Evolutionary conservation across 805 yeast species (phyloP).

Genomic region (Sungouiozyma ichnusensis): DNA sequence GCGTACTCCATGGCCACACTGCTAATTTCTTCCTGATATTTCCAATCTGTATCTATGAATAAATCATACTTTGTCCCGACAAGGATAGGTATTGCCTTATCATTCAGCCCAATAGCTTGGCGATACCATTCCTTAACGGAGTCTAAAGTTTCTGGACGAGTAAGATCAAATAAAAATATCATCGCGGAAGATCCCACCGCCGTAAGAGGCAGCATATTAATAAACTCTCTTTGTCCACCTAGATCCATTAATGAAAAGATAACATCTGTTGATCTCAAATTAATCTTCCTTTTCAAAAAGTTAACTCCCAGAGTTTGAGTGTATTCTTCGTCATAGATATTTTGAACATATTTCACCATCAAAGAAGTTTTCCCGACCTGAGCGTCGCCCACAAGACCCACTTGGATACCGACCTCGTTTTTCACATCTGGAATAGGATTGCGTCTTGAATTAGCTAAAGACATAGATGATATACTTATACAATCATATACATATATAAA

Average conservation of each 20-base stretch:
- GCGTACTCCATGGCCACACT: constrained; percentile 75
- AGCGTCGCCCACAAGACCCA: constrained; percentile 89
- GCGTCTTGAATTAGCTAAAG: constrained; percentile 1
- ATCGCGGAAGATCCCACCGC: constrained; percentile 87
- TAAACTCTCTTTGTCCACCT: constrained; percentile 90
- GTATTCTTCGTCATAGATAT: constrained; percentile 79
- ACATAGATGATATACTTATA: background rate
- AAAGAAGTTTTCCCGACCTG: constrained; percentile 91
- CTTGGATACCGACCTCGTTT: constrained; percentile 40
- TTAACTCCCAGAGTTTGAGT: constrained; percentile 92
- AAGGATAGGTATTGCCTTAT: constrained; percentile 80
- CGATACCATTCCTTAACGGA: constrained; percentile 89
- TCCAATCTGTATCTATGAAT: constrained; percentile 63
- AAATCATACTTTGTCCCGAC: constrained; percentile 89
- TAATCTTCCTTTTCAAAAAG: constrained; percentile 81
- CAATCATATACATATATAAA: too few species aligned
- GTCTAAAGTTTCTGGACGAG: constrained; percentile 71
- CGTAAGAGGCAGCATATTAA: constrained; percentile 87
- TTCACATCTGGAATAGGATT: constrained; percentile 9
- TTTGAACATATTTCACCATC: constrained; percentile 95
- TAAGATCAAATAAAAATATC: constrained; percentile 78
- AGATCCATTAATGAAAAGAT: constrained; percentile 89
- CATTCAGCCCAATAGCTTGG: constrained; percentile 78
- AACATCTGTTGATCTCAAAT: constrained; percentile 73
- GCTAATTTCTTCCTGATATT: constrained; percentile 75